Evolutionary conservation across 192 early-diverging fungal species (phyloP), one percentile per base, ranked within the genome.

Genomic region (Coemansia sp.): DNA sequence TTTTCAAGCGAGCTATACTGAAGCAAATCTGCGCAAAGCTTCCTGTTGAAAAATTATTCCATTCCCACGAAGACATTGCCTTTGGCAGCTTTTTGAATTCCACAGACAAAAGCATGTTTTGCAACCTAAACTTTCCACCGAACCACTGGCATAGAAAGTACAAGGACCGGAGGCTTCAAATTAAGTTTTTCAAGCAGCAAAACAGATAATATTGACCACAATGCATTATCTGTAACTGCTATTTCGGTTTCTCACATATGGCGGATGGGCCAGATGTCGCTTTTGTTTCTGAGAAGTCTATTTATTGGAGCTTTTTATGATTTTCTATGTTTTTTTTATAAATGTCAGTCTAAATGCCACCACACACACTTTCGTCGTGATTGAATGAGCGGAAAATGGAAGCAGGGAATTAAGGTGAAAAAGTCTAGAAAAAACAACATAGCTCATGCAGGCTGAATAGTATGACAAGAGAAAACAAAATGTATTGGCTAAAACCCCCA

Each of bases 71-170:
- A 32, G 55, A 56, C 36, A 56, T 56, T 56, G 8, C 26, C 4
- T 59, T 59, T 59, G 57, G 37, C 36, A 18, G 16, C 13, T n/a
- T 59, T 4, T 9, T 59, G 8, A 62, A 62, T 12, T 46, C 43
- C 3, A 62, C 41, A 0, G 43, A 62, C 43, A 46, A 2, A 42
- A 62, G 43, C 61, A 47, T 13, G 42, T 62, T 62, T 26, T 62
- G 61, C 13, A 32, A 19, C 9, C 0, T 26, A 22, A 32, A 62
- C 41, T 46, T 2, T 16, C 43, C 61, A 32, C 19, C 8, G 11
- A 62, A 62, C 61, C 61, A 62, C 43, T 62, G 61, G 61, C 61
- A 62, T 22, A 47, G 10, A 46, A 10, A 47, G n/a, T 62, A 62
- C 61, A 46, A 46, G 10, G 61, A 62, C 22, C 40, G 45, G 5